Evolutionary conservation across 2,329 filamentous ascomycete genomes (phyloP).

Genomic region (Talaromyces sp.): DNA sequence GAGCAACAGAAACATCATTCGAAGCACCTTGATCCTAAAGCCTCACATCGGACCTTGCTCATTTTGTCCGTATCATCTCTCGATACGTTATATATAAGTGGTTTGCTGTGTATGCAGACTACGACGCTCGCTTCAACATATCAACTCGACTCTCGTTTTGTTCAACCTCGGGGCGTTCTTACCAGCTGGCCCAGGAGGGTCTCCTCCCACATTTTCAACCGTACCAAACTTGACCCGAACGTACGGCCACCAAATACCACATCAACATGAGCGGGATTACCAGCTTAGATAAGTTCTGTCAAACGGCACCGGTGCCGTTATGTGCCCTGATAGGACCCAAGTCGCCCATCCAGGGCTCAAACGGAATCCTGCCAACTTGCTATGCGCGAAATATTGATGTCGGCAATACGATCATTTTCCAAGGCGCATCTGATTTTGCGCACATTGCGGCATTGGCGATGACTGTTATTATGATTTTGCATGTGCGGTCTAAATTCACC

Average conservation of each 20-base stretch:
- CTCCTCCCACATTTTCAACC: not conserved
- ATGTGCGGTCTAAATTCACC: conserved; percentile 95
- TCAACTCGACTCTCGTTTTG: not conserved
- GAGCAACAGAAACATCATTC: conserved; percentile 4
- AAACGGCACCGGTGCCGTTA: conserved; percentile 76
- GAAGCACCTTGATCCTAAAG: not conserved
- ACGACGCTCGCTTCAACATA: conserved; percentile 6
- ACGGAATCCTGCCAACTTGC: conserved; percentile 83
- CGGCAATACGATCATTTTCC: conserved; percentile 97
- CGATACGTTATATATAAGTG: not conserved
- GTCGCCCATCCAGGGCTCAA: conserved; percentile 60
- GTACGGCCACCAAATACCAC: not conserved
- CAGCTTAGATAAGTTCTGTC: conserved; percentile 83
- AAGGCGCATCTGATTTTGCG: conserved; percentile 84
- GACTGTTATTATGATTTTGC: conserved; percentile 96
- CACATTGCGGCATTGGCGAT: conserved; percentile 88
- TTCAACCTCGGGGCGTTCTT: not conserved
- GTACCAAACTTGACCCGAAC: not conserved
- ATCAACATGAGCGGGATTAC: conserved; percentile 73
- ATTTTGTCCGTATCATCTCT: not conserved
- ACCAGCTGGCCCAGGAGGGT: conserved; percentile 13
- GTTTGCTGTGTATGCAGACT: not conserved
- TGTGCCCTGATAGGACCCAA: conserved; percentile 76
- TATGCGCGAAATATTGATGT: conserved; percentile 93
- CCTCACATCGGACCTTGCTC: not conserved